phyloP scores from a whole-genome alignment of 2,329 filamentous ascomycete species.

The Akanthomyces uredinophilus region DNA sequence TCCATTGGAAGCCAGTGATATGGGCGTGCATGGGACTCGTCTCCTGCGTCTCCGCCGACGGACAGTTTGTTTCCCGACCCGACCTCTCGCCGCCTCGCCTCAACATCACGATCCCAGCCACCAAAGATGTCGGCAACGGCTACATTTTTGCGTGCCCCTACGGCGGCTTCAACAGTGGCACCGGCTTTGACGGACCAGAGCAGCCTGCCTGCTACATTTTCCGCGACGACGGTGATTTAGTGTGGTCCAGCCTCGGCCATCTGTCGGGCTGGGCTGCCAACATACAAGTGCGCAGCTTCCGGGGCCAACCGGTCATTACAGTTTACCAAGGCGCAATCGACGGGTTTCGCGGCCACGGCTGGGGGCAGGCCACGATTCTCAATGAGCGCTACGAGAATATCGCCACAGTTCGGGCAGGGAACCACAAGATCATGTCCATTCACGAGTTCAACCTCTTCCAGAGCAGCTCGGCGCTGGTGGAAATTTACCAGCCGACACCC shows the following conservation, averaged over 20 bases:
- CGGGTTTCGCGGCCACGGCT: no score
- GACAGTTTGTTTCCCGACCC: background rate
- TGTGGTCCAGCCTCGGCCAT: constrained; percentile 52
- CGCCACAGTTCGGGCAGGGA: constrained; percentile 45
- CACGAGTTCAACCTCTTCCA: constrained; percentile 52
- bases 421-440: constrained; percentile 45
- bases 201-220: constrained; percentile 51
- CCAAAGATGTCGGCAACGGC: background rate
- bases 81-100: background rate
- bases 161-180: background rate
- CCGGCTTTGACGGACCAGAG: background rate
- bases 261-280: constrained; percentile 49
- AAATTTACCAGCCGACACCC: constrained; percentile 48
- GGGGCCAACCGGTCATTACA: no score
- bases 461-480: constrained; percentile 46
- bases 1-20: no score
- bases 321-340: no score
- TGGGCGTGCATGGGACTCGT: no score
- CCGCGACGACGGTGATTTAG: constrained; percentile 45
- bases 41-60: no score
- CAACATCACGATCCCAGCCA: background rate
- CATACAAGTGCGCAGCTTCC: constrained; percentile 48
- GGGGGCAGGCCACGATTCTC: constrained; percentile 49
- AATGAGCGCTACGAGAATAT: constrained; percentile 51
- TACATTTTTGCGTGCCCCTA: background rate